Evolutionary conservation across 2,329 filamentous ascomycete species (phyloP).

Genomic region (Alternaria sp.): DNA sequence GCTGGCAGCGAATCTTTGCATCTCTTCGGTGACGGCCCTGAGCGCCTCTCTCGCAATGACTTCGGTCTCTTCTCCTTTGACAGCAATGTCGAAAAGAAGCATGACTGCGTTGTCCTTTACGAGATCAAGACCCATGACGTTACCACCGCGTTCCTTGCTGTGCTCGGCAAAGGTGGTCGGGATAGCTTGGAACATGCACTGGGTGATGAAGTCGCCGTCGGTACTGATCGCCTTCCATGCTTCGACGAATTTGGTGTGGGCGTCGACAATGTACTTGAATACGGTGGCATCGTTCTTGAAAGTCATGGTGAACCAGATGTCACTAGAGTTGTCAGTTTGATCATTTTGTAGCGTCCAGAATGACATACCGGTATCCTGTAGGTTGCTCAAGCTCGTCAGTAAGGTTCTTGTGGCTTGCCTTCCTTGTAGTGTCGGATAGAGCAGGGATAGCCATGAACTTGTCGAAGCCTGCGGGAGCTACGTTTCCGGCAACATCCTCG

Average conservation of each 20-base stretch:
- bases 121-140: constrained; percentile 32
- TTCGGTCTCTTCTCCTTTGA: constrained; percentile 22
- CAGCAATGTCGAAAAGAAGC: constrained; percentile 25
- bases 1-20: constrained; percentile 18
- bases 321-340: constrained; percentile 13
- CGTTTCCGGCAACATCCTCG: constrained; percentile 26
- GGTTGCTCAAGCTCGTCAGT: constrained; percentile 34
- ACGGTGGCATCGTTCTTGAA: constrained; percentile 28
- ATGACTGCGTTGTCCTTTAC: constrained; percentile 27
- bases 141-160: constrained; percentile 29
- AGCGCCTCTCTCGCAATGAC: constrained; percentile 15
- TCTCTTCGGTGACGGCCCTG: constrained; percentile 12
- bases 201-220: constrained; percentile 29
- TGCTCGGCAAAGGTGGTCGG: constrained; percentile 24
- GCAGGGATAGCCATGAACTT: constrained; percentile 27
- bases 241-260: constrained; percentile 26
- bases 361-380: constrained; percentile 27
- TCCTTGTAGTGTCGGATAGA: constrained; percentile 21
- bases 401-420: constrained; percentile 29
- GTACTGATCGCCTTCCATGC: constrained; percentile 16
- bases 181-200: constrained; percentile 34
- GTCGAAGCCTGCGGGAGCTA: constrained; percentile 25
- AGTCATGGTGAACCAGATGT: constrained; percentile 34
- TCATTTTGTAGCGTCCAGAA: too few relatives aligned
- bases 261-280: constrained; percentile 26